Percentiles rank a stretch among this genome's conserved stretches.
phyloP scores from a whole-genome alignment of 2,329 filamentous ascomycete species.

The Fusarium aywerte region DNA sequence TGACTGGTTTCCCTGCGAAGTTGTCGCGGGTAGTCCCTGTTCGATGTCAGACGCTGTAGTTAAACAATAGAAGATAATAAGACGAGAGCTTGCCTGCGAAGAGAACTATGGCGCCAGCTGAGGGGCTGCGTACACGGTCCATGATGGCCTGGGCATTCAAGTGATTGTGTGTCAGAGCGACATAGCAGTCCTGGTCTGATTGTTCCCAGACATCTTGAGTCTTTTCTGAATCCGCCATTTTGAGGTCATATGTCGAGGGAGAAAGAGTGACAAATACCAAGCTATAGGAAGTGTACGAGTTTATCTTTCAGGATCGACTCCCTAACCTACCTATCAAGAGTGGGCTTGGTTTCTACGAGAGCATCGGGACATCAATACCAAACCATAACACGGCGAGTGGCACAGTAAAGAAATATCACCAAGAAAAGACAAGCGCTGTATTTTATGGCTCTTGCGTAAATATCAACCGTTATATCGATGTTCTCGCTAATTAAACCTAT shows the following conservation, averaged over 20 bases:
- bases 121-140: slow-evolving; percentile 74
- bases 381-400: neutral
- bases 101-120: slow-evolving; percentile 79
- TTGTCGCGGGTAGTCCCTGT: slow-evolving; percentile 78
- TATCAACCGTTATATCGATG: neutral
- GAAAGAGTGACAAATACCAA: neutral
- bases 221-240: slow-evolving; percentile 29
- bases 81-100: slow-evolving; percentile 70
- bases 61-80: neutral
- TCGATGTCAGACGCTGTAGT: slow-evolving; percentile 1
- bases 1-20: slow-evolving; percentile 77
- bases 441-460: no score
- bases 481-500: neutral
- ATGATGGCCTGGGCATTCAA: slow-evolving; percentile 70
- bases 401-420: neutral
- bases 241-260: neutral
- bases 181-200: slow-evolving; percentile 66
- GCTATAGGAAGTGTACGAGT: neutral
- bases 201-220: slow-evolving; percentile 52
- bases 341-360: slow-evolving; percentile 10
- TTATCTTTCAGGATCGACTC: neutral
- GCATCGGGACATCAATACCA: neutral
- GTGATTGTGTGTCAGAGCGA: slow-evolving; percentile 72
- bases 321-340: slow-evolving; percentile 2
- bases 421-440: neutral